A percentile compares a stretch with the other conserved stretches of the same genome.
Evolutionary conservation across 345 rosid genomes (phyloP).

Genomic region (Salix udensis): DNA sequence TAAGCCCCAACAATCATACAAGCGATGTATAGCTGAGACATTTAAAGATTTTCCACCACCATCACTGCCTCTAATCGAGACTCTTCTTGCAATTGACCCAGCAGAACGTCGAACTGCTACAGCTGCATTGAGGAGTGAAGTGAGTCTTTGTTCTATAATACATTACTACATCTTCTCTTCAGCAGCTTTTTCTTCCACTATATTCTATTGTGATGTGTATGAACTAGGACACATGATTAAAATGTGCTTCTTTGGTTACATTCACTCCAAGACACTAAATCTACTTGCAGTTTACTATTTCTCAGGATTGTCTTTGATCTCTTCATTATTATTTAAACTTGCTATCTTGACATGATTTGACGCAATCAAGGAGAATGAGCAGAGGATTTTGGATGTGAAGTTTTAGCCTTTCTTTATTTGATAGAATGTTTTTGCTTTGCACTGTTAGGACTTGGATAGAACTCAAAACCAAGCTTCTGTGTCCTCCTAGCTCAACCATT

Average conservation of each 20-base stretch:
- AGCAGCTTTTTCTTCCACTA: neutral
- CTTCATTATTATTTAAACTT: neutral
- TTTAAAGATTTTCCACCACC: slow-evolving; percentile 69
- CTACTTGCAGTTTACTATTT: neutral
- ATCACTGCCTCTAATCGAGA: slow-evolving; percentile 60
- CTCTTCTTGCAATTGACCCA: slow-evolving; percentile 73
- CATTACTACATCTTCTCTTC: neutral
- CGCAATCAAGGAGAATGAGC: neutral
- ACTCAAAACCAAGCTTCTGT: neutral
- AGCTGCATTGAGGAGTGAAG: slow-evolving; percentile 64
- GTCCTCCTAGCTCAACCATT: neutral
- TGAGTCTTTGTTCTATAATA: slow-evolving; percentile 26
- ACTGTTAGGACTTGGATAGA: neutral
- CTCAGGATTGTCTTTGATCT: neutral
- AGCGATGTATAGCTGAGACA: slow-evolving; percentile 58
- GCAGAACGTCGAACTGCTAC: slow-evolving; percentile 63
- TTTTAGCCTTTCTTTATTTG: neutral
- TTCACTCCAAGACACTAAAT: neutral
- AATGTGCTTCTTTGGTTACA: slow-evolving; percentile 3
- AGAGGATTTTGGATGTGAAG: neutral
- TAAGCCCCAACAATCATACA: slow-evolving; percentile 70
- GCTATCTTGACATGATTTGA: neutral
- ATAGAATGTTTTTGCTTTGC: too few relatives aligned
- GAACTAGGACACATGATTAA: neutral
- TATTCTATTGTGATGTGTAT: neutral